These are phyloP conservation scores for Erysimum pusillum DNA, from an alignment of 441 rosid genomes.

Conservation along the genomic window DNA sequence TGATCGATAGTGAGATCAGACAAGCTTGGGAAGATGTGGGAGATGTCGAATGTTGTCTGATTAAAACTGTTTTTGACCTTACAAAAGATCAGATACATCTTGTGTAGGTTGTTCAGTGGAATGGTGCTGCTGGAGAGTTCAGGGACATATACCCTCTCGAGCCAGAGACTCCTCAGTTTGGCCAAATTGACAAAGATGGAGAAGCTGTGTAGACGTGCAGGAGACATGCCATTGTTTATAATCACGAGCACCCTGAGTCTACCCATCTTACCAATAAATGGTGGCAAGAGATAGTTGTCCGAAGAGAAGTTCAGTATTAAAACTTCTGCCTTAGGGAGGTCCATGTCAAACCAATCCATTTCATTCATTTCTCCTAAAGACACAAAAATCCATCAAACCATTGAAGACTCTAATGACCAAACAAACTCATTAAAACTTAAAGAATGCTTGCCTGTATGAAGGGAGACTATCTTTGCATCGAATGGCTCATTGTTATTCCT, in stretches of 20 bases:
- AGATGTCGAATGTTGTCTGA: constrained; percentile 55
- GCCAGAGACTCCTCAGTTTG: constrained; percentile 77
- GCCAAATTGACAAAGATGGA: constrained; percentile 55
- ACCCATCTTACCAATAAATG: constrained; percentile 72
- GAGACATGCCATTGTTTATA: constrained; percentile 63
- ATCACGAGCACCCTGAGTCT: constrained; percentile 71
- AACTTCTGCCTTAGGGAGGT: constrained; percentile 82
- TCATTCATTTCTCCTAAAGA: constrained; percentile 72
- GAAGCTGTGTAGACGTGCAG: constrained; percentile 60
- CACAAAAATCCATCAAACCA: background rate
- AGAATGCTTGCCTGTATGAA: constrained; percentile 66
- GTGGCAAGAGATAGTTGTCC: constrained; percentile 66
- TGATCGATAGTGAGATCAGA: constrained; percentile 77
- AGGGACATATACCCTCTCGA: constrained; percentile 65
- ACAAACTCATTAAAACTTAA: background rate
- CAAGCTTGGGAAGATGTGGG: constrained; percentile 65
- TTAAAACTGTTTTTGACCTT: constrained; percentile 62
- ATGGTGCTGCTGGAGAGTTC: constrained; percentile 51
- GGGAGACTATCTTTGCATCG: constrained; percentile 74
- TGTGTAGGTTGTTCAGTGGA: constrained; percentile 56
- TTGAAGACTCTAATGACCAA: background rate
- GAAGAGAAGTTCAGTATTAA: constrained; percentile 73
- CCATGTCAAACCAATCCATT: constrained; percentile 80
- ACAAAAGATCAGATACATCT: constrained; percentile 72
- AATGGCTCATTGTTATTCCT: constrained; percentile 61